phyloP scores from a whole-genome alignment of 306 rosid species.

The Aeschynomene evenia region DNA sequence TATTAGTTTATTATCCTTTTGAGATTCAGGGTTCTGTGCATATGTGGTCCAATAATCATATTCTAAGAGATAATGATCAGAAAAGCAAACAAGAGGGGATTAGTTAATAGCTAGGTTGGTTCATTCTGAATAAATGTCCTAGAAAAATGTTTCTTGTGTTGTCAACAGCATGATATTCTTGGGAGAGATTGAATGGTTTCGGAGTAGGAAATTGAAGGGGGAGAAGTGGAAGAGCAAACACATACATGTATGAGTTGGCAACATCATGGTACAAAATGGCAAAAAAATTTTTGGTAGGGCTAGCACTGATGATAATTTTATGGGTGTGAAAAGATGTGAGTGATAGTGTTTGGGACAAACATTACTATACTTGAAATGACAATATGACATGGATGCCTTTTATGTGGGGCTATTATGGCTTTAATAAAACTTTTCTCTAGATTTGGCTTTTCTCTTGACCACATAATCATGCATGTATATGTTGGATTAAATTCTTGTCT shows the following conservation, averaged over 20 bases:
- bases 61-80: not conserved
- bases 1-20: not conserved
- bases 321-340: not conserved
- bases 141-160: slow-evolving; percentile 7
- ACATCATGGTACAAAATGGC: not conserved
- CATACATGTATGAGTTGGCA: not conserved
- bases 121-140: slow-evolving; percentile 1
- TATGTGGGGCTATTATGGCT: slow-evolving; percentile 24
- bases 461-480: slow-evolving; percentile 11
- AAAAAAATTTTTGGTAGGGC: not conserved
- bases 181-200: not conserved
- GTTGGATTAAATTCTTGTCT: not conserved
- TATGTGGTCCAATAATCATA: not conserved
- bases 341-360: not conserved
- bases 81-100: not conserved
- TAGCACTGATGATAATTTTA: not conserved
- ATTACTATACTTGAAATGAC: slow-evolving; percentile 4
- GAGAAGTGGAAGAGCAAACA: not conserved
- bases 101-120: not conserved
- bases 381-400: slow-evolving; percentile 19
- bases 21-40: not conserved
- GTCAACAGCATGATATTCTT: slow-evolving; percentile 32
- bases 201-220: not conserved
- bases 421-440: not conserved
- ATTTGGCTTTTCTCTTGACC: slow-evolving; percentile 44